A percentile compares a stretch with the other conserved stretches of the same genome.
Evolutionary conservation across 2,329 filamentous ascomycete species (phyloP).

Genomic region (Fusarium succisae): DNA sequence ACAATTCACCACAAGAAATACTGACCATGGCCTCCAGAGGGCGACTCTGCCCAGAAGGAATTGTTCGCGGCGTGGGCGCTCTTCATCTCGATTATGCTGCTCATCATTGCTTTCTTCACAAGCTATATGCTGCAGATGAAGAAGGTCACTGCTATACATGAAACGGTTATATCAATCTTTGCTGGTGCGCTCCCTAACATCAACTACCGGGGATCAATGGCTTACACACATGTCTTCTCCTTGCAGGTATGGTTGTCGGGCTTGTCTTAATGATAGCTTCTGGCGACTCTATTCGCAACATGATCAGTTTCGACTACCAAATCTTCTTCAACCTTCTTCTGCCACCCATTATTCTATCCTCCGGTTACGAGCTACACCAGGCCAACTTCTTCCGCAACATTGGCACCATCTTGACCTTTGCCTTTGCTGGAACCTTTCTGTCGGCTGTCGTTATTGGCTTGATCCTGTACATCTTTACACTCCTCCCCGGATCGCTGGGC

Average conservation of each 20-base stretch:
- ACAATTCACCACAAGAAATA: background rate
- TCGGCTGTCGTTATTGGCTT: constrained; percentile 94
- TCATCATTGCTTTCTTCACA: constrained; percentile 94
- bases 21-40: constrained; percentile 57
- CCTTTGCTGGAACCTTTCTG: constrained; percentile 95
- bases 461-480: constrained; percentile 88
- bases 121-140: constrained; percentile 97
- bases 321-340: constrained; percentile 99
- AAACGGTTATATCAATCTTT: constrained; percentile 98
- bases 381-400: constrained; percentile 99
- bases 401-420: constrained; percentile 95
- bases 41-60: constrained; percentile 90
- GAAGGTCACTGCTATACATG: constrained; percentile 96
- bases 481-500: constrained; percentile 82
- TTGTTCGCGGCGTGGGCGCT: constrained; percentile 96
- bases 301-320: constrained; percentile 97
- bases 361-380: constrained; percentile 96
- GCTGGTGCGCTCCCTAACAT: constrained; percentile 66
- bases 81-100: constrained; percentile 93
- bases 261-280: constrained; percentile 85
- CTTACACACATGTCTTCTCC: background rate
- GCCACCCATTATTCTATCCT: constrained; percentile 97
- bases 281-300: constrained; percentile 84
- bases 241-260: constrained; percentile 90
- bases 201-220: constrained; percentile 35